Percentiles rank a stretch among this genome's conserved stretches.
Conservation (phyloP, 345 rosid genomes). For the Garcia nutans region DNA sequence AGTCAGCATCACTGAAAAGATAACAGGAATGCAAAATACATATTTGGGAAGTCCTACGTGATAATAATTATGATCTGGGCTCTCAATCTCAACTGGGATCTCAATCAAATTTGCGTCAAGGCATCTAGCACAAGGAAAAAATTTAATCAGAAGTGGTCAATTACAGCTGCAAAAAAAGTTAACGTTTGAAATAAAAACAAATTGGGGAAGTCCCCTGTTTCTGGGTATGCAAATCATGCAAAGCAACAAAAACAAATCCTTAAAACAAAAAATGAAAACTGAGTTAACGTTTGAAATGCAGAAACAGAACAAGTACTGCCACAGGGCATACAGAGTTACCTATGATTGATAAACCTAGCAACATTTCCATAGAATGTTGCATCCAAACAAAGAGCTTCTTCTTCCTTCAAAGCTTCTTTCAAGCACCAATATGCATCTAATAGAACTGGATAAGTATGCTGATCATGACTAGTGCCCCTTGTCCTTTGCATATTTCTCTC, state of each 20-base stretch:
- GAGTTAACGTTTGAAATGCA: not conserved
- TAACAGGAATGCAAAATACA: not conserved
- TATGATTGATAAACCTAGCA: conserved; percentile 89
- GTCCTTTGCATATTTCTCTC: conserved; percentile 46
- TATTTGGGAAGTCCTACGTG: conserved; percentile 52
- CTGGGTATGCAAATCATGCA: too few relatives aligned
- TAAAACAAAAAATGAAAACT: not conserved
- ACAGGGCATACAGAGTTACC: conserved; percentile 43
- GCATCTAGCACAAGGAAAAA: conserved; percentile 49
- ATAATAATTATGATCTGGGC: conserved; percentile 80
- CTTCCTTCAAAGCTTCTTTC: conserved; percentile 55
- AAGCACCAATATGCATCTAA: conserved; percentile 86
- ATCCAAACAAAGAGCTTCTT: conserved; percentile 86
- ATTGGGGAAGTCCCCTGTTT: too few relatives aligned
- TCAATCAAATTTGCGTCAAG: conserved; percentile 84
- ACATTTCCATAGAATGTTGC: conserved; percentile 73
- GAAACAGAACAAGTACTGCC: not conserved
- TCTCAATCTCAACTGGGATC: conserved; percentile 88
- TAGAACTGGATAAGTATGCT: conserved; percentile 58
- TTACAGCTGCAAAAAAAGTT: not conserved
- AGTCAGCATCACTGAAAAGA: not conserved
- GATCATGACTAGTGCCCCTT: conserved; percentile 29
- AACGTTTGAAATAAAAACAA: too few relatives aligned
- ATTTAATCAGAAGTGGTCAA: conserved; percentile 3
- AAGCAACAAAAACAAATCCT: not conserved